Conservation (phyloP, 202 grass and related monocot genomes). For the Eragrostis tef region DNA sequence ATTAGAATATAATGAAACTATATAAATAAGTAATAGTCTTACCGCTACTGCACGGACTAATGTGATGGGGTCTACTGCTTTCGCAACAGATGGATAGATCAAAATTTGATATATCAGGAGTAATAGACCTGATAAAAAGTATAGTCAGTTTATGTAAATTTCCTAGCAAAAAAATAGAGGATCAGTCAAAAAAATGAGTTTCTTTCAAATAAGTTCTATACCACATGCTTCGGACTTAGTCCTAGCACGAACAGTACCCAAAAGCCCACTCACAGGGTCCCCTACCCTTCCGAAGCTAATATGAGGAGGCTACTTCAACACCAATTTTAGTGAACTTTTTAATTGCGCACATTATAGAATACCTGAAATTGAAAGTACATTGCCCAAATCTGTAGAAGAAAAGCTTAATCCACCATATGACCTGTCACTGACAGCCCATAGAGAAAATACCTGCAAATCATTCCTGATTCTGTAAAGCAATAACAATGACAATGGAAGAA, state of each 20-base stretch:
- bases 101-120: conserved; percentile 69
- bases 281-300: background rate
- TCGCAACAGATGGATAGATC: conserved; percentile 57
- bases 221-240: conserved; percentile 26
- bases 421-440: conserved; percentile 67
- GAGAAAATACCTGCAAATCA: conserved; percentile 65
- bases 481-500: conserved; percentile 23
- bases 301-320: background rate
- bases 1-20: conserved; percentile 17
- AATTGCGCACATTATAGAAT: conserved; percentile 16
- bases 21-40: conserved; percentile 31
- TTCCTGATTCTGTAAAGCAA: conserved; percentile 40
- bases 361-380: conserved; percentile 68
- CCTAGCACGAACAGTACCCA: background rate
- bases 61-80: conserved; percentile 53
- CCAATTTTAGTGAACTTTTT: conserved; percentile 11
- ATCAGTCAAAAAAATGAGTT: conserved; percentile 19
- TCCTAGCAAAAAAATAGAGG: background rate
- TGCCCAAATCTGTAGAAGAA: conserved; percentile 65
- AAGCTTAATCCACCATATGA: conserved; percentile 68
- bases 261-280: background rate
- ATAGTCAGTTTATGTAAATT: conserved; percentile 35
- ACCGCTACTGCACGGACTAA: conserved; percentile 57
- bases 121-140: conserved; percentile 51
- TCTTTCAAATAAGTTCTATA: conserved; percentile 29